phyloP scores from a whole-genome alignment of 169 alveolate species.

The Perkinsus marinus region DNA sequence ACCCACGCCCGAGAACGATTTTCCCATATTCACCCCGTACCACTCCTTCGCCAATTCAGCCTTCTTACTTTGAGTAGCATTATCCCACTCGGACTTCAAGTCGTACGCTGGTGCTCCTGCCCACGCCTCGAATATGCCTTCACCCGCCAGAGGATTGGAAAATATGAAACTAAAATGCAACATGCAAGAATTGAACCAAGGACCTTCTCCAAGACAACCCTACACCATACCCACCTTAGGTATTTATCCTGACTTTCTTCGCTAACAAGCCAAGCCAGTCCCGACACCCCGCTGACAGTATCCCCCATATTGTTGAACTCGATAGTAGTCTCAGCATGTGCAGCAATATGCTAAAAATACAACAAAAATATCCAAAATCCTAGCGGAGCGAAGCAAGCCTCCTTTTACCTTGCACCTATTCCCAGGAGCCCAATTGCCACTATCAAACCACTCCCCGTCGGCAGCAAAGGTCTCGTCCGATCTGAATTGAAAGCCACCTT shows the following conservation, averaged over 20 bases:
- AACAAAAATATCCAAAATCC: background rate
- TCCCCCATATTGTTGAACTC: background rate
- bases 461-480: background rate
- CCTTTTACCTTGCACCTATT: background rate
- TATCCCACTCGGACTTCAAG: background rate
- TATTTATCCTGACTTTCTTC: background rate
- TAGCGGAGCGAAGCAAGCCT: background rate
- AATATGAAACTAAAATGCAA: background rate
- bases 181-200: background rate
- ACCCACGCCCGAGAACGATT: background rate
- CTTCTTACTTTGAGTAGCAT: background rate
- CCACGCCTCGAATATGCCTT: conserved; percentile 3
- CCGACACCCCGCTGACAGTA: background rate
- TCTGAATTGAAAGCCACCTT: background rate
- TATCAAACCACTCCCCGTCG: background rate
- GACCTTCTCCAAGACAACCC: background rate
- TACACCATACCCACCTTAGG: background rate
- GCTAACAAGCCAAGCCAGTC: background rate
- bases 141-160: conserved; percentile 1
- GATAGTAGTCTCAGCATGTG: background rate
- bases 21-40: background rate
- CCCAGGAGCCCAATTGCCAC: background rate
- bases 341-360: background rate
- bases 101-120: conserved; percentile 2
- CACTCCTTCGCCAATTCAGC: background rate